Percentiles rank a stretch among this genome's conserved stretches.
These are phyloP conservation scores for Kwoniella shandongensis DNA, from an alignment of 768 basidiomycete genomes.

Conservation along the genomic window DNA sequence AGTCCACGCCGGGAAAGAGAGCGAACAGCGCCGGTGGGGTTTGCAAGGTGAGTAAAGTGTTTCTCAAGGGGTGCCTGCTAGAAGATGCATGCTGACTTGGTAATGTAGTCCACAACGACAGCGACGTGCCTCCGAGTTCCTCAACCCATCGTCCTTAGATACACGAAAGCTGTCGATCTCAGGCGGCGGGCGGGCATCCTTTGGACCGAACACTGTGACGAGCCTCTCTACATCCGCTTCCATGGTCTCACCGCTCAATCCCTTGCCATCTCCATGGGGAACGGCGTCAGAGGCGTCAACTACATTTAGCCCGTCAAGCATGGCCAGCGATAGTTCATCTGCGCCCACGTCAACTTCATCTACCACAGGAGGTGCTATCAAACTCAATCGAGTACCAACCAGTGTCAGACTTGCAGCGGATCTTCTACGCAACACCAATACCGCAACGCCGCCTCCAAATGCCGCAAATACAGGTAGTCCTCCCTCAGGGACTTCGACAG, in stretches of 20 bases:
- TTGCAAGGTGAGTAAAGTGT: slow-evolving; percentile 32
- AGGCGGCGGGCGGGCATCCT: slow-evolving; percentile 11
- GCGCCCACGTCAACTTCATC: slow-evolving; percentile 25
- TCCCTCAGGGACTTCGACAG: slow-evolving; percentile 18
- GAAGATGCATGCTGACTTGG: not conserved
- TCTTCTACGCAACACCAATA: slow-evolving; percentile 45
- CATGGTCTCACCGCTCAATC: slow-evolving; percentile 51
- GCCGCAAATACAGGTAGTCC: slow-evolving; percentile 11
- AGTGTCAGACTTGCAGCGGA: slow-evolving; percentile 56
- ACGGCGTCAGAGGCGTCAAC: slow-evolving; percentile 20
- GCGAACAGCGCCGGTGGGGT: slow-evolving; percentile 21
- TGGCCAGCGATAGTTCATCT: slow-evolving; percentile 28
- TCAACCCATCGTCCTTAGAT: slow-evolving; percentile 34
- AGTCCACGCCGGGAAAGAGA: slow-evolving; percentile 39
- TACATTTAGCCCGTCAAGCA: slow-evolving; percentile 31
- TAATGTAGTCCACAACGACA: slow-evolving; percentile 37
- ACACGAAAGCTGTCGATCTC: slow-evolving; percentile 29
- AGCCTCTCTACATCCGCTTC: slow-evolving; percentile 46
- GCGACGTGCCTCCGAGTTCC: slow-evolving; percentile 43
- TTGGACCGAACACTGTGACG: slow-evolving; percentile 18
- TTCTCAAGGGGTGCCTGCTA: not conserved
- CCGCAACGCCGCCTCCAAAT: slow-evolving; percentile 16
- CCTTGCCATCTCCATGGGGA: slow-evolving; percentile 50
- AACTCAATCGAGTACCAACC: slow-evolving; percentile 56
- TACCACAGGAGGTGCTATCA: slow-evolving; percentile 43